Evolutionary conservation across 352 stramenopile species (phyloP).

Genomic region (Plasmopara muralis): DNA sequence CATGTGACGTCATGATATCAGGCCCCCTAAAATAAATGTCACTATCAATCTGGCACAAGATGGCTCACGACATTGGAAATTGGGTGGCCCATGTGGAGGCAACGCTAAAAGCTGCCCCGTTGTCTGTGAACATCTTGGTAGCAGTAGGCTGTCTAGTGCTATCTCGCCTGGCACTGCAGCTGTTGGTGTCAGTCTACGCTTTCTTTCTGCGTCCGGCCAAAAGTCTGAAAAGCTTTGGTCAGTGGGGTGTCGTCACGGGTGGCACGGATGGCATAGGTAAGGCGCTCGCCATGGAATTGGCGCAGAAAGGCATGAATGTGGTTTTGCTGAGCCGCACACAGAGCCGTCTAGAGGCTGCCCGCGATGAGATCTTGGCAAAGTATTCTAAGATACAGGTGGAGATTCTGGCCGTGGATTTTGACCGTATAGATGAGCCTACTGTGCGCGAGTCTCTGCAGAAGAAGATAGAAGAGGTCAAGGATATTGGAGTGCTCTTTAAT

Average conservation of each 20-base stretch:
- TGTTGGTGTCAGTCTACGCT: conserved; percentile 50
- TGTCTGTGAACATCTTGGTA: conserved; percentile 37
- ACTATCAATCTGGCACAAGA: conserved; percentile 12
- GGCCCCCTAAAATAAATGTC: conserved; percentile 4
- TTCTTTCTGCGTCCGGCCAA: conserved; percentile 93
- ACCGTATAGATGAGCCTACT: conserved; percentile 74
- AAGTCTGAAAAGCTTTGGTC: conserved; percentile 91
- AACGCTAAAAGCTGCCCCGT: conserved; percentile 27
- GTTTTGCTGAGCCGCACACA: conserved; percentile 97
- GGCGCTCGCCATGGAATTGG: conserved; percentile 90
- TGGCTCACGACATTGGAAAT: conserved; percentile 22
- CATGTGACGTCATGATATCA: no score
- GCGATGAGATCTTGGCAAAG: conserved; percentile 91
- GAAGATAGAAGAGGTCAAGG: conserved; percentile 67
- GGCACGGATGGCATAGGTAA: conserved; percentile 94
- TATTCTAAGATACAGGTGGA: conserved; percentile 86
- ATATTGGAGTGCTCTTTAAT: conserved; percentile 98
- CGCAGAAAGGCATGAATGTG: conserved; percentile 95
- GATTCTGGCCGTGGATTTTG: conserved; percentile 92
- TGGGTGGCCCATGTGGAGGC: conserved; percentile 25
- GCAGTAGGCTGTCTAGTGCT: conserved; percentile 44
- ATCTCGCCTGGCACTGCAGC: conserved; percentile 41
- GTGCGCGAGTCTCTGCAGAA: conserved; percentile 50
- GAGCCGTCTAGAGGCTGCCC: conserved; percentile 90
- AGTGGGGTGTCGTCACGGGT: conserved; percentile 97